These are phyloP conservation scores for Aspergillus awamori DNA, from an alignment of 2,329 filamentous ascomycete genomes.

Conservation along the genomic window DNA sequence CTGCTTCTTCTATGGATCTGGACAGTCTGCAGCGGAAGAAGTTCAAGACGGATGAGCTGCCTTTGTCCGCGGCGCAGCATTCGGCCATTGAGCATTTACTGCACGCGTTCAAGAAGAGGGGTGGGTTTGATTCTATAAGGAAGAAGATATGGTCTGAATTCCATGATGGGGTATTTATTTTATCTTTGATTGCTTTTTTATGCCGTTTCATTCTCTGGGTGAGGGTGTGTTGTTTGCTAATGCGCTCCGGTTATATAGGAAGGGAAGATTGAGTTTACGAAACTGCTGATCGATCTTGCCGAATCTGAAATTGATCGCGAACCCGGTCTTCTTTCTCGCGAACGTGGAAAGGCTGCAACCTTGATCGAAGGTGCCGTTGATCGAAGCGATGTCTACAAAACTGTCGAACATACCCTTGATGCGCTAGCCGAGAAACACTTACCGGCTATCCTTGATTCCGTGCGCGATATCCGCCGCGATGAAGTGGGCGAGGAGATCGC, in stretches of 20 bases:
- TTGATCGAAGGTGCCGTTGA: slow-evolving; percentile 67
- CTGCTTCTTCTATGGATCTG: slow-evolving; percentile 27
- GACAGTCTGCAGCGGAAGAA: slow-evolving; percentile 48
- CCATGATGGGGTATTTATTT: slow-evolving; percentile 52
- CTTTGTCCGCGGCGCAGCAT: slow-evolving; percentile 61
- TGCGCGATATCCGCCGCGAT: slow-evolving; percentile 59
- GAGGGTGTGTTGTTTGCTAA: slow-evolving; percentile 11
- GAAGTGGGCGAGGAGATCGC: slow-evolving; percentile 63
- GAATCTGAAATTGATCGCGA: slow-evolving; percentile 65
- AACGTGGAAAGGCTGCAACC: slow-evolving; percentile 63
- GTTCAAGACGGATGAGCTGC: slow-evolving; percentile 64
- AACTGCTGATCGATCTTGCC: slow-evolving; percentile 57
- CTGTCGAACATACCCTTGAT: slow-evolving; percentile 59
- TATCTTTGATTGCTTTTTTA: slow-evolving; percentile 4
- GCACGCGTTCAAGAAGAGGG: slow-evolving; percentile 68
- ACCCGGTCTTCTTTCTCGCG: slow-evolving; percentile 62
- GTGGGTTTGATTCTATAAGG: slow-evolving; percentile 64
- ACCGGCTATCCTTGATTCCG: slow-evolving; percentile 55
- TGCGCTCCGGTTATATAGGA: slow-evolving; percentile 42
- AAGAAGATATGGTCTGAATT: slow-evolving; percentile 64
- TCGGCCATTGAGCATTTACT: slow-evolving; percentile 63
- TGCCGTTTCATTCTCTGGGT: neutral
- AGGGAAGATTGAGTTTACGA: slow-evolving; percentile 55
- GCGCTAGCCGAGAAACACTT: slow-evolving; percentile 58
- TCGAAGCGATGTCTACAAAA: slow-evolving; percentile 63